Base-by-base conservation (phyloP, 2,329 filamentous ascomycete genomes). In the Neobulgaria alba region DNA sequence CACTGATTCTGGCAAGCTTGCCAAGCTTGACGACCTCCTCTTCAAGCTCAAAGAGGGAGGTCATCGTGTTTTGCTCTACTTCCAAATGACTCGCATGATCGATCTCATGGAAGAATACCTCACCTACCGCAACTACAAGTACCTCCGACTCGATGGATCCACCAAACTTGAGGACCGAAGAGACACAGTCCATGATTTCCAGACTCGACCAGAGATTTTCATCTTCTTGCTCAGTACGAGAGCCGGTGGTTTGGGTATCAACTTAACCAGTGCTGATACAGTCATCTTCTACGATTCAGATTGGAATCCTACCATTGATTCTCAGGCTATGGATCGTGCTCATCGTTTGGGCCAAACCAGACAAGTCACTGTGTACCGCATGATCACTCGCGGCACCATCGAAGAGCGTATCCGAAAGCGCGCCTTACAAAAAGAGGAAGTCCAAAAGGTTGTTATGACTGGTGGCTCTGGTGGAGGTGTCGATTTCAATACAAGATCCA, bases 61-160 rank as follows among this genome's bases (percentile, higher is more conserved):
- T 26, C 92, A 98, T 55, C 88, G 92, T 57, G 92, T 98, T 16
- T 71, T 98, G 39, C 71, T 98, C 15, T 98, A 98, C 72, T 98
- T 98, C 85, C 92, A 98, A 71, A 98, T 98, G 92, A 98, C 92
- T 3, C 85, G 86, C 59, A 98, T 98, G 92, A 96, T 98, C 59
- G 90, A 98, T 61, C 71, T 98, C 46, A 96, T 96, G 85, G 92
- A 98, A 63, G 92, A 98, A 65, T 98, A 96, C 56, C 72, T 98
- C 44, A 96, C 92, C 0, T 96, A 96, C 67, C 86, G 92, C 61
- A 95, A 96, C 67, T 96, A 95, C 79, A 95, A 94, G 64, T 98
- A 95, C 67, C 93, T 90, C 57, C 85, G 92, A 45, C 74, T 98
- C 33, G 92, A 98, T 57, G 92, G 92, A 59, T 95, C 88, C 14